A percentile compares a stretch with the other conserved stretches of the same genome.
phyloP scores from a whole-genome alignment of 1,284 basidiomycete genomes.

The Dichomitus squalens region DNA sequence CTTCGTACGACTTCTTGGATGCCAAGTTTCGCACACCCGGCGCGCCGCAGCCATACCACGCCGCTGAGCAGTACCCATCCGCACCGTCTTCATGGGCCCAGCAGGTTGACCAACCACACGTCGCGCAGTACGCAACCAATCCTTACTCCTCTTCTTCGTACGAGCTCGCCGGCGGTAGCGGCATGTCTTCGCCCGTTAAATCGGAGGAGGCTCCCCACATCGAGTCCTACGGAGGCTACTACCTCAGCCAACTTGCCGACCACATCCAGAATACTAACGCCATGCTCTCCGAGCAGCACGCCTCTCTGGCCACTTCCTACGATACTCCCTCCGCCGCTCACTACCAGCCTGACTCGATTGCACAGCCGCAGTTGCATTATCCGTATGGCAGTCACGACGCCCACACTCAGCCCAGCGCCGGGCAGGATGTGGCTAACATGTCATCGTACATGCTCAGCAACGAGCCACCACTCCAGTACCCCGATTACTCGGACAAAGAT shows the following conservation, averaged over 20 bases:
- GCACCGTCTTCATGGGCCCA: constrained; percentile 17
- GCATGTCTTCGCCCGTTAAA: constrained; percentile 9
- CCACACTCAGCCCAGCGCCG: constrained; percentile 10
- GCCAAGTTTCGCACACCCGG: constrained; percentile 11
- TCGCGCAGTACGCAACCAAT: constrained; percentile 11
- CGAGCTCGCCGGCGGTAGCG: constrained; percentile 7
- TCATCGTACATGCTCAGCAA: constrained; percentile 19
- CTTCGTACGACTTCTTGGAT: constrained; percentile 20
- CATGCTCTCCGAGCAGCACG: constrained; percentile 3
- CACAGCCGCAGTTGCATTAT: constrained; percentile 16
- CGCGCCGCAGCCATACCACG: constrained; percentile 11
- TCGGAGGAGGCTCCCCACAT: constrained; percentile 9
- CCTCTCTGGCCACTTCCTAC: not conserved
- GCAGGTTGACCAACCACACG: constrained; percentile 10
- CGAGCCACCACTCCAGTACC: constrained; percentile 19
- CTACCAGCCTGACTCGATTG: constrained; percentile 6
- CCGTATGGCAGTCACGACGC: constrained; percentile 14
- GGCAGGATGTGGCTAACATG: constrained; percentile 14
- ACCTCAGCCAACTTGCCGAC: constrained; percentile 16
- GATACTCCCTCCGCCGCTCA: constrained; percentile 14
- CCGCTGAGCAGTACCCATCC: constrained; percentile 14
- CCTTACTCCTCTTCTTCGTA: constrained; percentile 17
- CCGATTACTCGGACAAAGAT: constrained; percentile 16
- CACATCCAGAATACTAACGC: constrained; percentile 9
- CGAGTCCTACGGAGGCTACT: constrained; percentile 14